phyloP scores from a whole-genome alignment of 2,329 filamentous ascomycete genomes.

The Botrytis hyacinthi region DNA sequence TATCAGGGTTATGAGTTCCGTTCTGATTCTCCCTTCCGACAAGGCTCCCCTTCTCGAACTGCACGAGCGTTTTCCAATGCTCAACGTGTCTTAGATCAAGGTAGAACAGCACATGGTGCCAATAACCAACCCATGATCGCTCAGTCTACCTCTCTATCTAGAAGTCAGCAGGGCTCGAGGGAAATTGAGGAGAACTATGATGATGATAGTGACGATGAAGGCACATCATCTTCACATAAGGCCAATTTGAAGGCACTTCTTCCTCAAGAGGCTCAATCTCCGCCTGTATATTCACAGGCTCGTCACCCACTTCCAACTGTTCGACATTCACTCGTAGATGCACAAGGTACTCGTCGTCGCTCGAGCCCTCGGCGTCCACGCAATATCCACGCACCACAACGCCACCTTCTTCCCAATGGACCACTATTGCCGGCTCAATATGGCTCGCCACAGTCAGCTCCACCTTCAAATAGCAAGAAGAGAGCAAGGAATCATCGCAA shows the following conservation, averaged over 20 bases:
- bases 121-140: fast-evolving
- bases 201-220: neutral
- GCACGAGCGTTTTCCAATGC: neutral
- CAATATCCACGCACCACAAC: neutral
- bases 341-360: neutral
- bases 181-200: neutral
- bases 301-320: neutral
- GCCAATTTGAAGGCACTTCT: neutral
- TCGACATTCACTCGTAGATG: neutral
- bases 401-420: neutral
- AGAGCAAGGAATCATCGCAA: neutral
- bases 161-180: neutral
- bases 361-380: neutral
- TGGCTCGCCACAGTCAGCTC: neutral
- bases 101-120: neutral
- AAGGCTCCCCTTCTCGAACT: neutral
- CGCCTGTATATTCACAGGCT: neutral
- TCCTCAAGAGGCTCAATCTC: neutral
- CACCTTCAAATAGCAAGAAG: neutral
- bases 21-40: neutral
- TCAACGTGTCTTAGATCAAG: too few species aligned
- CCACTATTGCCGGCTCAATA: neutral
- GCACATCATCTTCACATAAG: neutral
- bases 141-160: too few species aligned
- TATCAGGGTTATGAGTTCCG: neutral